Base-by-base conservation (phyloP, 1,284 basidiomycete species). In the Puccinia hordei region DNA sequence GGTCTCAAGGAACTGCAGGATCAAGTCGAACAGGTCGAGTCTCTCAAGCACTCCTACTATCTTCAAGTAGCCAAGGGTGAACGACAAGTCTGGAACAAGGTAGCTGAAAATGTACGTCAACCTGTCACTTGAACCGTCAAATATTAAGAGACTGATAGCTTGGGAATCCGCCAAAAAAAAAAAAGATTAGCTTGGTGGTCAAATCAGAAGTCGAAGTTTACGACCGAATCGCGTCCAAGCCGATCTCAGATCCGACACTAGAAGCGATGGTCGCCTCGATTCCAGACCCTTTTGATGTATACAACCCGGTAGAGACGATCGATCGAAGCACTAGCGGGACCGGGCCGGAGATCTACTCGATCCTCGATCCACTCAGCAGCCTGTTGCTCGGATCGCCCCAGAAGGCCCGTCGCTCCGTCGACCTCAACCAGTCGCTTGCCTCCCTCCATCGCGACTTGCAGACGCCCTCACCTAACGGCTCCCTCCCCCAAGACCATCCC, bases 201-300 rank as follows among this genome's bases (percentile, higher is more conserved):
- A 81, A 83, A 30, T 84, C 83, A 9, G 82, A 83, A 3, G 79
- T 84, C 33, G 83, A 84, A 78, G 80, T 84, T 13, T 81, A 83
- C 27, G 86, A 87, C 46, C 82, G 86, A 1, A 83, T 87, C 73
- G 84, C 85, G 8, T 85, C 85, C 12, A 87, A 87, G 77, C 86
- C 82, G 0, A 83, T 84, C 1, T 81, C 84, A 13, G 86, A 87
- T 81, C 85, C 86, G 22, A 83, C 85, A n/a, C 83, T 87, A 49
- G 86, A 87, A 75, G 81, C 83, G 55, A 84, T 87, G 83, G 82
- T 86, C 5, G 81, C 85, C 10, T 81, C 83, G 30, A 85, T 87
- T 27, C 86, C 86, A 0, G 86, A 87, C 73, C 86, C 86, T 0
- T 87, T 87, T 73, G 83, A 85, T 71, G 83, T 83, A 38, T 87